Evolutionary conservation across 345 rosid species (phyloP).

Genomic region (Kandelia obovata): DNA sequence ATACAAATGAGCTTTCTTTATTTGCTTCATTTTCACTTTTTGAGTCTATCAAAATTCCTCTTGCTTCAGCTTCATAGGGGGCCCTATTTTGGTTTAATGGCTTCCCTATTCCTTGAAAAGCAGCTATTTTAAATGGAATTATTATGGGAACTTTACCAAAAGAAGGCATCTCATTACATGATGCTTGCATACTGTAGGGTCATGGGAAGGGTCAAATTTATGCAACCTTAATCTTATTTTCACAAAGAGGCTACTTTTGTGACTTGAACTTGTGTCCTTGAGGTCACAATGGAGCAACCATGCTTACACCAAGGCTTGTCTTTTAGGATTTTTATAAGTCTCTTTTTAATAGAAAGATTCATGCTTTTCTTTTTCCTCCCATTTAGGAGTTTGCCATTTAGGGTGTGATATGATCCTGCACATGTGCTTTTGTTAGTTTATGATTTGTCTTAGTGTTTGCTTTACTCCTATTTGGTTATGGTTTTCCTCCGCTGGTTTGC

Average conservation of each 20-base stretch:
- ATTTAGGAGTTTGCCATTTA: neutral
- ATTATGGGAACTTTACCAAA: neutral
- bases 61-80: too few species aligned
- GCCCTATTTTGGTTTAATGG: neutral
- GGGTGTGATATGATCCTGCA: neutral
- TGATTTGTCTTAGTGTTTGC: neutral
- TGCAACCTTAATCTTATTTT: too few species aligned
- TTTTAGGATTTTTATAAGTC: too few species aligned
- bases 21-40: neutral
- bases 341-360: neutral
- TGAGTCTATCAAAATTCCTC: neutral
- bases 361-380: neutral
- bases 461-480: neutral
- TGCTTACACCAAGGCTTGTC: too few species aligned
- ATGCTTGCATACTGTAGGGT: too few species aligned
- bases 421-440: neutral
- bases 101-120: slow-evolving; percentile 14
- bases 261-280: too few species aligned
- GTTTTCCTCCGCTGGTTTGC: neutral
- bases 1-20: neutral
- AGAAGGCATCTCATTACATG: too few species aligned
- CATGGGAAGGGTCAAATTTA: too few species aligned
- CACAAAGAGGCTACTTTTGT: too few species aligned
- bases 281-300: too few species aligned
- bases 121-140: slow-evolving; percentile 3